A percentile compares a stretch with the other conserved stretches of the same genome.
Conservation (phyloP, 1,284 basidiomycete species). For the Puccinia novopanici region DNA sequence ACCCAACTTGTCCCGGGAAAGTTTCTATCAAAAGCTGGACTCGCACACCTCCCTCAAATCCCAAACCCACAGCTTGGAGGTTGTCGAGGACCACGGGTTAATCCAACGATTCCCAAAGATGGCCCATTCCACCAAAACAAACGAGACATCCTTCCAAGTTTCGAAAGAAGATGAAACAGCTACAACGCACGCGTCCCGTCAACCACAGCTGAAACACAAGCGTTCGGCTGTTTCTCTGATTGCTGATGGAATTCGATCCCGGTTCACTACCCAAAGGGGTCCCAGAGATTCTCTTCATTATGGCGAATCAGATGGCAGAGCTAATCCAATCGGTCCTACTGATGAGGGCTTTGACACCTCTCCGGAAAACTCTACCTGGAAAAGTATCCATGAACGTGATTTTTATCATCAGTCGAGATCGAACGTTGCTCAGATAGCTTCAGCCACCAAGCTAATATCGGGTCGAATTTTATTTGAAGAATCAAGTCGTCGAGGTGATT, state of each 20-base stretch:
- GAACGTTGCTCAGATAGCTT: not conserved
- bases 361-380: not conserved
- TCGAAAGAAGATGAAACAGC: not conserved
- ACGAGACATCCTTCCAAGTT: not conserved
- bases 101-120: not conserved
- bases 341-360: conserved; percentile 13
- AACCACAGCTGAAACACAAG: not conserved
- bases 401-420: not conserved
- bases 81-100: not conserved
- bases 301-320: not conserved
- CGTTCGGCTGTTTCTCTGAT: not conserved
- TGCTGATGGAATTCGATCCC: not conserved
- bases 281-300: not conserved
- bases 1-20: not conserved
- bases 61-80: conserved; percentile 10
- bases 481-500: not conserved
- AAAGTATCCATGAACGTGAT: not conserved
- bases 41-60: not conserved
- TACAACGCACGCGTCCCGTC: too few relatives aligned
- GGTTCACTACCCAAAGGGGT: not conserved
- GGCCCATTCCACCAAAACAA: not conserved
- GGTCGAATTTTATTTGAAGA: conserved; percentile 30
- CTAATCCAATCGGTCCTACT: not conserved
- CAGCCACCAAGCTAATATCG: not conserved
- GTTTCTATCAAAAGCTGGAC: not conserved